A percentile compares a stretch with the other conserved stretches of the same genome.
These are phyloP conservation scores for Xylaria polymorpha DNA, from an alignment of 2,329 filamentous ascomycete genomes.

Conservation along the genomic window DNA sequence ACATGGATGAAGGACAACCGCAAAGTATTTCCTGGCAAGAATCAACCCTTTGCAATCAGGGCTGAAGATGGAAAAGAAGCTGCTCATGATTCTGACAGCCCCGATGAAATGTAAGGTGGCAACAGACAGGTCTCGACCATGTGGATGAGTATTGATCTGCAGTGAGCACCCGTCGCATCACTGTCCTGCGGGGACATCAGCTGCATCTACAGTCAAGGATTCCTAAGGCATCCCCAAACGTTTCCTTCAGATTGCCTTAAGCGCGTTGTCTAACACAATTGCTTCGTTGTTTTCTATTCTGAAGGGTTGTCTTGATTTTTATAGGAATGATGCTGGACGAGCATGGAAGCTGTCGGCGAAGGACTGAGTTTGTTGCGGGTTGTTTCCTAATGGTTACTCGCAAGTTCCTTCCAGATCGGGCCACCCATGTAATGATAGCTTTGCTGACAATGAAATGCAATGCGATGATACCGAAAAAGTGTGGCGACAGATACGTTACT, in stretches of 20 bases:
- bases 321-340: neutral
- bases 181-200: neutral
- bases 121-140: neutral
- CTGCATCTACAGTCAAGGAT: neutral
- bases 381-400: constrained; percentile 7
- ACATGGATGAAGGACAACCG: constrained; percentile 32
- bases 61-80: constrained; percentile 20
- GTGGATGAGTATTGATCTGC: neutral
- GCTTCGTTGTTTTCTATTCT: neutral
- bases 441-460: constrained; percentile 24
- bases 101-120: constrained; percentile 33
- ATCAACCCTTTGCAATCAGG: neutral
- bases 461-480: constrained; percentile 17
- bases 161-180: neutral
- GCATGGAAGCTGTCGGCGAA: neutral
- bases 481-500: constrained; percentile 22
- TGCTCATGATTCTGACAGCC: constrained; percentile 36
- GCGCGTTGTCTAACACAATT: neutral
- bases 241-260: neutral
- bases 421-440: constrained; percentile 12
- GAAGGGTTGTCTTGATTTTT: neutral
- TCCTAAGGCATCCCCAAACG: neutral
- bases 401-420: constrained; percentile 10
- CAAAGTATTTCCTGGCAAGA: constrained; percentile 26
- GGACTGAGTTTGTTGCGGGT: neutral